Evolutionary conservation across 148 eudicot genomes (phyloP).

Genomic region (Persicaria tinctoria): DNA sequence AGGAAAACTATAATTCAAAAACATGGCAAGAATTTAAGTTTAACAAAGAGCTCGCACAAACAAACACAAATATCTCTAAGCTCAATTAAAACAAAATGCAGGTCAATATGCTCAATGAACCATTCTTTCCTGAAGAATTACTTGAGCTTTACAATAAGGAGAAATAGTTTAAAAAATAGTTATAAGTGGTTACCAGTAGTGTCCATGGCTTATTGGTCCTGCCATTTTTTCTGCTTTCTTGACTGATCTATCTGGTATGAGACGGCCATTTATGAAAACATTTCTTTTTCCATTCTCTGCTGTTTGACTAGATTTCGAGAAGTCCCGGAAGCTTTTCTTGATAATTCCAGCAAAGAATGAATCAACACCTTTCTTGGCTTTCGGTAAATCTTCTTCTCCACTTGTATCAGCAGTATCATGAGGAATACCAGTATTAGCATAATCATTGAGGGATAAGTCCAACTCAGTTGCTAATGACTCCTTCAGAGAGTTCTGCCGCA

Average conservation of each 20-base stretch:
- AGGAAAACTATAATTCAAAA: not conserved
- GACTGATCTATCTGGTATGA: constrained; percentile 56
- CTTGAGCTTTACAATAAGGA: not conserved
- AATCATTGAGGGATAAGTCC: constrained; percentile 61
- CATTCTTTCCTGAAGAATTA: not conserved
- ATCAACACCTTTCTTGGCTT: constrained; percentile 44
- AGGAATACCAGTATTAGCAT: constrained; percentile 39
- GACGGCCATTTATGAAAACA: constrained; percentile 72
- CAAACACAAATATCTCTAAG: not conserved
- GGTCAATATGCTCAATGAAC: not conserved
- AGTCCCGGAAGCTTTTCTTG: constrained; percentile 59
- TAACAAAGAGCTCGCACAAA: not conserved
- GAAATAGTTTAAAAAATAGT: not conserved
- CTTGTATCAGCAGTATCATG: constrained; percentile 44
- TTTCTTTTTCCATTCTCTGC: constrained; percentile 39
- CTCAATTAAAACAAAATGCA: not conserved
- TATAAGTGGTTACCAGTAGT: constrained; percentile 61
- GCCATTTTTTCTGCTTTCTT: constrained; percentile 87
- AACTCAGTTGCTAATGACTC: constrained; percentile 73
- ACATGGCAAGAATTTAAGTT: not conserved
- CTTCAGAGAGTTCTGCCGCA: constrained; percentile 45
- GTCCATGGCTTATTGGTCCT: constrained; percentile 76
- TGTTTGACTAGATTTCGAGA: constrained; percentile 33
- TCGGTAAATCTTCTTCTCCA: constrained; percentile 49
- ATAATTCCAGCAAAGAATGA: constrained; percentile 63